Evolutionary conservation across 805 yeast genomes (phyloP).

Genomic region (Saccharomycopsis sp.): DNA sequence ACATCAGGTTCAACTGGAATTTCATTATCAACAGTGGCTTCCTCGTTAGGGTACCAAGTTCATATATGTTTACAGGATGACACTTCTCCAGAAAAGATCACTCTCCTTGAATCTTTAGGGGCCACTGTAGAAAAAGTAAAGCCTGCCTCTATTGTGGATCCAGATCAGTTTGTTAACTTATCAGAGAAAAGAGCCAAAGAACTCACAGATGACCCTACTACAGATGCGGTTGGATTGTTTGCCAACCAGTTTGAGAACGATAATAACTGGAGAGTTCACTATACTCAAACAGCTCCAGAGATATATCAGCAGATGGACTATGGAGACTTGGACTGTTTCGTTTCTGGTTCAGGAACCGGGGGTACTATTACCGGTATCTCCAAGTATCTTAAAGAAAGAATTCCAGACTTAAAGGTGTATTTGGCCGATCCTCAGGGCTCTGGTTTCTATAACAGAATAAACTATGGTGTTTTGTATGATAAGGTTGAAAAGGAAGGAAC

Average conservation of each 20-base stretch:
- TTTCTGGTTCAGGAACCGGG: conserved; percentile 94
- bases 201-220: conserved; percentile 33
- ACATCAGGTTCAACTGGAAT: conserved; percentile 97
- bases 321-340: conserved; percentile 62
- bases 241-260: conserved; percentile 96
- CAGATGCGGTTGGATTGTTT: conserved; percentile 57
- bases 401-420: conserved; percentile 40
- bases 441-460: conserved; percentile 79
- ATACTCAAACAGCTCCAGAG: conserved; percentile 84
- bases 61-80: conserved; percentile 96
- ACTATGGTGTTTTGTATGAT: conserved; percentile 92
- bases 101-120: conserved; percentile 65
- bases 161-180: conserved; percentile 84
- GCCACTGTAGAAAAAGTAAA: conserved; percentile 80
- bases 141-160: conserved; percentile 94
- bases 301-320: conserved; percentile 63
- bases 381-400: conserved; percentile 52
- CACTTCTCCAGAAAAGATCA: conserved; percentile 77
- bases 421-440: conserved; percentile 96
- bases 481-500: conserved; percentile 86
- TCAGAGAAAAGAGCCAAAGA: conserved; percentile 64
- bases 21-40: conserved; percentile 83
- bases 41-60: conserved; percentile 80
- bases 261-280: conserved; percentile 83
- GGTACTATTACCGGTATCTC: conserved; percentile 96